These are phyloP conservation scores for Umbelopsis sp. DNA, from an alignment of 192 early-diverging fungal genomes.

Conservation along the genomic window DNA sequence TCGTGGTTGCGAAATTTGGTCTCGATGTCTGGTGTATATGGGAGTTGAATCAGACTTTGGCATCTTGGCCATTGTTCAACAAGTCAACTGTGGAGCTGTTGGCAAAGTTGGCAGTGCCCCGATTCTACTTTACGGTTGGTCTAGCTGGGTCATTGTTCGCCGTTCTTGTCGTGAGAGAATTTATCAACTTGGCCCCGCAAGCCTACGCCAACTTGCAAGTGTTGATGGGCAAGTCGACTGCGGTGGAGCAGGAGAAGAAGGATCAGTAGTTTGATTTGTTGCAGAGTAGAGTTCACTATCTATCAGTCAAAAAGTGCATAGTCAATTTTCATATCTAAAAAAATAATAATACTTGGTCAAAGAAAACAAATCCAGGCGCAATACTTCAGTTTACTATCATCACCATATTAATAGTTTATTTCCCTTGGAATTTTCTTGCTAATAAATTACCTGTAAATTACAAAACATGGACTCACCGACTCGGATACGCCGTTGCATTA, in stretches of 20 bases:
- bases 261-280: background rate
- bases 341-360: background rate
- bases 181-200: background rate
- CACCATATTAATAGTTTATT: background rate
- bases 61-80: background rate
- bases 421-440: background rate
- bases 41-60: background rate
- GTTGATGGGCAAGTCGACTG: background rate
- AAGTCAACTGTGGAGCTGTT: background rate
- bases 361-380: background rate
- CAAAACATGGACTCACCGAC: too few relatives aligned
- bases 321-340: background rate
- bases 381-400: background rate
- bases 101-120: background rate
- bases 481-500: too few relatives aligned
- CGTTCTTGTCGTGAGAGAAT: background rate
- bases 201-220: background rate
- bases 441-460: background rate
- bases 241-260: background rate
- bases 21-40: slow-evolving; percentile 8
- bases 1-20: background rate
- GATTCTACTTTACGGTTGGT: background rate
- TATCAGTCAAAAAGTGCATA: too few relatives aligned
- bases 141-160: background rate
- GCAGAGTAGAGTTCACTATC: background rate